Base-by-base conservation (phyloP, 495 filamentous ascomycete species). In the Talaromyces borbonicus region DNA sequence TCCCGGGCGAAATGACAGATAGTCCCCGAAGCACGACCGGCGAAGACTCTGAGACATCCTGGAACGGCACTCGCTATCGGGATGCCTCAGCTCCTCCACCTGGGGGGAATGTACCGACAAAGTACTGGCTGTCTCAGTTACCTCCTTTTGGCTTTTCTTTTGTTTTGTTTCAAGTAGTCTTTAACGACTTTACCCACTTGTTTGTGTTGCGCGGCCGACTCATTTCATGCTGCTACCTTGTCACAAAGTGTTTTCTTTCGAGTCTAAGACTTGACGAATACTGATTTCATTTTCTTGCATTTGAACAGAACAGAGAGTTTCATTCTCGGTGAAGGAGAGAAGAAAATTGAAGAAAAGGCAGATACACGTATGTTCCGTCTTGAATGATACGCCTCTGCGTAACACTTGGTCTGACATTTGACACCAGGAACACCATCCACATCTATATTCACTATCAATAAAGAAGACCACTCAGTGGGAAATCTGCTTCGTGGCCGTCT, bases 401-500 rank as follows among this genome's bases (percentile, higher is more conserved):
- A n/a, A n/a, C n/a, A n/a, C n/a, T n/a, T n/a, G n/a, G n/a, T n/a
- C 45, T 39, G 12, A 32, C 16, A 35, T 45, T n/a, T 42, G 40
- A 43, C 37, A 30, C 11, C 43, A 94, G 90, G 90, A 50, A 84
- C 75, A 71, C 90, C 54, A 76, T 93, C 69, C 73, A 79, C 53
- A 33, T 83, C 88, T 14, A 83, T 94, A 59, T 97, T 99, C 70
- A 83, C 81, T 43, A 83, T 99, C 67, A 81, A 87, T 61, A 96
- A 95, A 64, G 93, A 99, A 59, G 93, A 99, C 59, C 92, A 97
- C 65, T 97, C 93, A 1, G 75, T 99, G 35, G 92, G 80, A 48
- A 96, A 97, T 59, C 73, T 97, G 49, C 76, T 99, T 32, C 77
- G 80, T 46, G 76, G 81, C 43, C 84, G 86, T 49, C 84, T 97